These are phyloP conservation scores for Fraxinus paxiana DNA, from an alignment of 305 asterid genomes.

Conservation along the genomic window DNA sequence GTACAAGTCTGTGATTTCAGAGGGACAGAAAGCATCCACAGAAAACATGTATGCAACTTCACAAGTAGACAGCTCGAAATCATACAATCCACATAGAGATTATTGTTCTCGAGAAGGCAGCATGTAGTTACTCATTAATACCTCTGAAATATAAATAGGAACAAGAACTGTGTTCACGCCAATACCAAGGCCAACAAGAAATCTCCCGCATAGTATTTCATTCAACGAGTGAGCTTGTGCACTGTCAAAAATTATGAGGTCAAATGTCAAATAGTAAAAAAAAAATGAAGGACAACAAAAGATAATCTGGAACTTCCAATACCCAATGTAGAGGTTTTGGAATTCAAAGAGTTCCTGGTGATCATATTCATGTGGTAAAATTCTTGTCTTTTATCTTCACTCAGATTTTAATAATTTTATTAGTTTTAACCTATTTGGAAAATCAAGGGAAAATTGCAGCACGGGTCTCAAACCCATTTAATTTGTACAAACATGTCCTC, in stretches of 20 bases:
- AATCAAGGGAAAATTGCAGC: background rate
- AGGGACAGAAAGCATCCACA: background rate
- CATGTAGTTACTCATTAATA: constrained; percentile 24
- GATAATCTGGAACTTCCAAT: background rate
- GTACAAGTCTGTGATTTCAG: background rate
- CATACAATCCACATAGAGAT: constrained; percentile 3
- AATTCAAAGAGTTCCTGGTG: background rate
- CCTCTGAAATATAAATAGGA: constrained; percentile 86
- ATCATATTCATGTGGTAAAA: background rate
- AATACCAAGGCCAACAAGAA: constrained; percentile 83
- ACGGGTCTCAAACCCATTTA: background rate
- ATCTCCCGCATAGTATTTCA: constrained; percentile 76
- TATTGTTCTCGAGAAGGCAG: constrained; percentile 4
- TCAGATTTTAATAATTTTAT: background rate
- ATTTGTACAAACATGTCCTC: background rate
- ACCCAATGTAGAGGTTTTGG: background rate
- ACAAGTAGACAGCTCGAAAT: constrained; percentile 2
- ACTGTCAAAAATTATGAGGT: constrained; percentile 41
- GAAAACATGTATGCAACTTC: background rate
- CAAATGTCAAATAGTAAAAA: constrained; percentile 21
- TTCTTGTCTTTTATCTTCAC: background rate
- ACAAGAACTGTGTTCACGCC: constrained; percentile 90
- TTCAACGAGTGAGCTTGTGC: constrained; percentile 82
- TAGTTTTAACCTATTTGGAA: background rate
- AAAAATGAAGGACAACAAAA: background rate